Evolutionary conservation across 257 asterid species (phyloP), one percentile per base, ranked within the genome.

Genomic region (Nicotiana knightiana): DNA sequence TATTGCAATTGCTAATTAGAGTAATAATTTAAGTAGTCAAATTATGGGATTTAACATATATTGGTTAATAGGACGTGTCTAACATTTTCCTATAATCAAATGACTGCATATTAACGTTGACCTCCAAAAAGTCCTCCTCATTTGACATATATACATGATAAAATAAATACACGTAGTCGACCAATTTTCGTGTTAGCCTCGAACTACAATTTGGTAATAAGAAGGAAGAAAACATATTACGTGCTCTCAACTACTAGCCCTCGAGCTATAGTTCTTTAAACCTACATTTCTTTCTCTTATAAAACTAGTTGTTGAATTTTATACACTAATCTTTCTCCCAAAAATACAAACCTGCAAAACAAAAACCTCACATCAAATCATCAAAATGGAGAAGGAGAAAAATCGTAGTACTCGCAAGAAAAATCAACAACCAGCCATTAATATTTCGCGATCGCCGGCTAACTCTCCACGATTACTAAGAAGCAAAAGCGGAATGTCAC

Each of bases 161-260:
- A 43, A 43, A 43, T 43, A 43, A 43, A 43, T 43, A 43, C 51
- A 43, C 39, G 16, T 67, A 17, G 55, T 17, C 11, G 33, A 54
- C 64, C 17, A 18, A 46, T 17, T 28, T 65, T 82, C 82, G 84
- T 85, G 84, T 83, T 82, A 55, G 80, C 80, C 84, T 71, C 64
- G 11, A 58, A 82, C 43, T 30, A 26, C 21, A 57, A 51, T 67
- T 53, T 15, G 6, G n/a, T 15, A 12, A 33, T n/a, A 64, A 24
- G 13, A 43, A n/a, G 43, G 3, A 37, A 2, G 48, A 2, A 67
- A 15, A 21, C 48, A 32, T 21, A 5, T 61, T 18, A 85, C 88
- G 88, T 85, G 88, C 80, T 35, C 75, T 12, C 85, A 85, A 73
- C 79, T 39, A 64, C 79, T 76, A 73, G 61, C 61, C 71, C 8